Percentiles rank a stretch among this genome's conserved stretches.
These are phyloP conservation scores for Vinca minor DNA, from an alignment of 257 asterid genomes.

Conservation along the genomic window DNA sequence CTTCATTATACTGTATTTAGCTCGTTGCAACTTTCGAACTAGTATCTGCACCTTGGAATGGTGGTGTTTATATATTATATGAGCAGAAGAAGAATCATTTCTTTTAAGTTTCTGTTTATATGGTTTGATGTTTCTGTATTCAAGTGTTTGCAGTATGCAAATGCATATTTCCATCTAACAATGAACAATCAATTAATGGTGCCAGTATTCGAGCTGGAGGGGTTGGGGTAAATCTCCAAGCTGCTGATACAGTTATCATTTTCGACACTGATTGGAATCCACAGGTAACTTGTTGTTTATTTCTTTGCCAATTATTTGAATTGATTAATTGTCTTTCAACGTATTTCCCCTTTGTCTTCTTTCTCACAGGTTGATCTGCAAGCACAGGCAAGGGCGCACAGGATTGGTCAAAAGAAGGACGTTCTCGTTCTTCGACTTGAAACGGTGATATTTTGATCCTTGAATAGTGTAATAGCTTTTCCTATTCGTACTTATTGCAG, in stretches of 20 bases:
- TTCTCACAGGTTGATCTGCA: slow-evolving; percentile 92
- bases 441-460: slow-evolving; percentile 50
- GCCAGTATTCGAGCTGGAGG: slow-evolving; percentile 99
- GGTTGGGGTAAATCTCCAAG: slow-evolving; percentile 99
- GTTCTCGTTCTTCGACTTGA: slow-evolving; percentile 97
- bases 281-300: slow-evolving; percentile 47
- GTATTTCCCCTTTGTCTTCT: neutral
- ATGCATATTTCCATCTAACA: slow-evolving; percentile 2
- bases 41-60: neutral
- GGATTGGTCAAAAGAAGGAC: slow-evolving; percentile 98
- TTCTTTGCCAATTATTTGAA: slow-evolving; percentile 7
- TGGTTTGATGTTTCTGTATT: neutral
- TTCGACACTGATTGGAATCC: slow-evolving; percentile 99
- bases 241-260: slow-evolving; percentile 98
- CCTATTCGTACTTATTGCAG: neutral
- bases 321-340: neutral
- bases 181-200: slow-evolving; percentile 21
- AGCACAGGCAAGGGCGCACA: slow-evolving; percentile 99
- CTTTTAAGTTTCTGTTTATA: neutral
- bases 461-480: slow-evolving; percentile 3
- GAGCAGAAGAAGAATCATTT: neutral
- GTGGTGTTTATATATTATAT: neutral
- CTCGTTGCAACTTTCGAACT: neutral
- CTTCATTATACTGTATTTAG: neutral
- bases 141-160: neutral